phyloP scores from a whole-genome alignment of 169 alveolate species.

The Cryptosporidium parvum region DNA sequence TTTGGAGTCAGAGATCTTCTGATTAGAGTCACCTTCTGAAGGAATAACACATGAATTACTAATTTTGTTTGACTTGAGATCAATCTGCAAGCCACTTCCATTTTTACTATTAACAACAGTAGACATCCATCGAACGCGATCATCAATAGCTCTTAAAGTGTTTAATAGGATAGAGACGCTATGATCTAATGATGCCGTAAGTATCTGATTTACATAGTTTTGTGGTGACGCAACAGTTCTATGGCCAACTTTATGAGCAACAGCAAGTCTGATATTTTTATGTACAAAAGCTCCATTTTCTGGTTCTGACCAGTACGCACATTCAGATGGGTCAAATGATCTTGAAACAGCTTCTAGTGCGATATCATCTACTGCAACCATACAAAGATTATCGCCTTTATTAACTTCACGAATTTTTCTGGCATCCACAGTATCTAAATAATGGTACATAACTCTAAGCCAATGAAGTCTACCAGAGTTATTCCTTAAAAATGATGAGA shows the following conservation, averaged over 20 bases:
- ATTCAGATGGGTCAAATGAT: constrained; percentile 75
- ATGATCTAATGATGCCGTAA: constrained; percentile 71
- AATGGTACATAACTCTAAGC: constrained; percentile 65
- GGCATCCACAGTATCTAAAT: constrained; percentile 66
- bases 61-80: constrained; percentile 12
- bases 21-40: not conserved
- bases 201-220: constrained; percentile 60
- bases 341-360: constrained; percentile 67
- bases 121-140: constrained; percentile 75
- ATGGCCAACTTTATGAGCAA: constrained; percentile 75
- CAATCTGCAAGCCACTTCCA: constrained; percentile 26
- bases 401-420: constrained; percentile 6
- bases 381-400: constrained; percentile 14
- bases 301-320: constrained; percentile 75
- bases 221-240: constrained; percentile 61
- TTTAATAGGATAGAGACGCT: constrained; percentile 49
- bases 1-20: not conserved
- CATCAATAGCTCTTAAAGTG: constrained; percentile 73
- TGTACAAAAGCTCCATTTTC: constrained; percentile 75
- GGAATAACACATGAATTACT: not conserved
- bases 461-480: constrained; percentile 74
- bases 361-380: constrained; percentile 75
- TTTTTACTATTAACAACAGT: constrained; percentile 30
- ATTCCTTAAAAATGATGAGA: constrained; percentile 68
- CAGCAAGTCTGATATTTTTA: constrained; percentile 58